phyloP scores from a whole-genome alignment of 2,329 filamentous ascomycete genomes.

The Aspergillus uvarum region DNA sequence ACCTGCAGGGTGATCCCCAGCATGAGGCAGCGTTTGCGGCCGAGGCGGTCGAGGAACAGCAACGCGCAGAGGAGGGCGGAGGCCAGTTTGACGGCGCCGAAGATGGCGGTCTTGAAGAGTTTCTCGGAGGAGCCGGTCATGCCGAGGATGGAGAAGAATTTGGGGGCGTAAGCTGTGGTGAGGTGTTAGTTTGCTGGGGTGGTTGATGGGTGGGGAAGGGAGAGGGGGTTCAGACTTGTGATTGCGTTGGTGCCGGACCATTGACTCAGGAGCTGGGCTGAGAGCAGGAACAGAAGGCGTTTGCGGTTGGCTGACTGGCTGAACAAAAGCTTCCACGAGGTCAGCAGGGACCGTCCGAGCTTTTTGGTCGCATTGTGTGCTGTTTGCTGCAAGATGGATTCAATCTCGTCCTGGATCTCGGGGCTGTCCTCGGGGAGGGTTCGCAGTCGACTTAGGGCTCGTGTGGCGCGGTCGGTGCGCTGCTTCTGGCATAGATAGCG shows the following conservation, averaged over 20 bases:
- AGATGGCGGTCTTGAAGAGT: constrained; percentile 70
- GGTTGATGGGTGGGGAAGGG: not conserved
- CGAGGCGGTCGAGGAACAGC: constrained; percentile 73
- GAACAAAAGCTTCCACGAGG: constrained; percentile 44
- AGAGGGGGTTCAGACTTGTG: constrained; percentile 50
- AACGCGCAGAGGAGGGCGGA: constrained; percentile 67
- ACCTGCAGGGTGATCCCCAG: constrained; percentile 51
- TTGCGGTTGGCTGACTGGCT: constrained; percentile 65
- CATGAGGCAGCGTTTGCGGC: constrained; percentile 60
- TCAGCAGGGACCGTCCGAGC: not conserved
- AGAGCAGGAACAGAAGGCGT: constrained; percentile 64
- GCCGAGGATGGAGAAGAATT: constrained; percentile 70
- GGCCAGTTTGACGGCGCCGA: constrained; percentile 70
- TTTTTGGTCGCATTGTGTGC: not conserved
- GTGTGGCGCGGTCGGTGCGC: constrained; percentile 45
- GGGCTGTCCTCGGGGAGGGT: constrained; percentile 20
- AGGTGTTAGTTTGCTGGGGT: not conserved
- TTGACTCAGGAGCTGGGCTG: constrained; percentile 68
- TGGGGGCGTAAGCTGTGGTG: constrained; percentile 58
- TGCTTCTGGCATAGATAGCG: constrained; percentile 65
- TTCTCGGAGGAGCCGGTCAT: constrained; percentile 65
- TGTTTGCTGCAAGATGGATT: constrained; percentile 8
- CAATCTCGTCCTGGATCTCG: constrained; percentile 12
- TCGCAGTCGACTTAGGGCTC: constrained; percentile 54
- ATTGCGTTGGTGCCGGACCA: constrained; percentile 72